Evolutionary conservation across 352 stramenopile genomes (phyloP).

Genomic region (Globisporangium megalacanthum): DNA sequence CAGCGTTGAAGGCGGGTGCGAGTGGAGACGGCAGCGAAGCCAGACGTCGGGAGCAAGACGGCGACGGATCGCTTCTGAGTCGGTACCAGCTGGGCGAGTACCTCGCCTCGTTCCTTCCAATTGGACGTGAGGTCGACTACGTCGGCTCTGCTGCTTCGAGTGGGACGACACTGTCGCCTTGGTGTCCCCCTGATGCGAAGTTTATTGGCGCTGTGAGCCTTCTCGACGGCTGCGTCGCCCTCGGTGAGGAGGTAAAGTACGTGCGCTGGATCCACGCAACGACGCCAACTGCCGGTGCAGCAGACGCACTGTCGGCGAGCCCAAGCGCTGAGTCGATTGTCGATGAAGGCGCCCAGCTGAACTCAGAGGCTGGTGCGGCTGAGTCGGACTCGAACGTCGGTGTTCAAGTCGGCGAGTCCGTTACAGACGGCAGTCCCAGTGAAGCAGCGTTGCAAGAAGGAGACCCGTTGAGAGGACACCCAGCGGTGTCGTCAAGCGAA

Average conservation of each 20-base stretch:
- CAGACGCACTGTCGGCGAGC: not conserved
- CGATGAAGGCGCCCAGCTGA: not conserved
- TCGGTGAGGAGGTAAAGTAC: conserved; percentile 63
- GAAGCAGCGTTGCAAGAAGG: not conserved
- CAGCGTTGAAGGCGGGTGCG: not conserved
- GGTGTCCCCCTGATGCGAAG: conserved; percentile 28
- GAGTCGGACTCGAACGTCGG: not conserved
- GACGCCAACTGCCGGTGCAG: not conserved
- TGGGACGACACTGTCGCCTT: conserved; percentile 16
- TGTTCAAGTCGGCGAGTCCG: not conserved
- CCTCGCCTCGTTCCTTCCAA: conserved; percentile 27
- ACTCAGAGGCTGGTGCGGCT: not conserved
- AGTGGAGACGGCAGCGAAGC: not conserved
- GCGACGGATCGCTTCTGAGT: conserved; percentile 15
- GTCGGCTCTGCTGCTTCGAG: conserved; percentile 13
- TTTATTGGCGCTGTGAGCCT: conserved; percentile 38
- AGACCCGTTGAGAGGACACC: not conserved
- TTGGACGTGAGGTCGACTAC: conserved; percentile 14
- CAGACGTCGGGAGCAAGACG: conserved; percentile 1
- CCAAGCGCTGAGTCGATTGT: not conserved
- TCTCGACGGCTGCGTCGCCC: conserved; percentile 39
- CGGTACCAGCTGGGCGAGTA: conserved; percentile 43
- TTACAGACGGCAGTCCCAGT: not conserved
- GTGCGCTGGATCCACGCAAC: conserved; percentile 43
- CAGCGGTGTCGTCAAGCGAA: not conserved